Evolutionary conservation across 805 yeast species (phyloP), one percentile per base, ranked within the genome.

Genomic region (Wickerhamomyces chaumierensis): DNA sequence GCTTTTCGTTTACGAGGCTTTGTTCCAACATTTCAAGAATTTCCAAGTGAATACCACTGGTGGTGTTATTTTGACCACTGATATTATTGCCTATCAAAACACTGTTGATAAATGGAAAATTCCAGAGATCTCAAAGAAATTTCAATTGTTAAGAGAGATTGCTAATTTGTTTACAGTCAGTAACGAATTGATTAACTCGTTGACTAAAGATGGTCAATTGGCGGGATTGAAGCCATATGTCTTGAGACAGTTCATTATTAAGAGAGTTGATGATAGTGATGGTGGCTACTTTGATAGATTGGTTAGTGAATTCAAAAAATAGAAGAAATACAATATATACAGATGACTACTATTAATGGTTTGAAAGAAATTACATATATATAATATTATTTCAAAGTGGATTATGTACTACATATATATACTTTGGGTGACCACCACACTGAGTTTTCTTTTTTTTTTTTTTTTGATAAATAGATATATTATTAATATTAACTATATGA

Each of bases 141-240:
- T 83, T 60, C 75, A 75, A 37, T 68, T 85, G 12, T 61, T 88
- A 44, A 73, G 86, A 53, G 95, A 87, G 48, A 71, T 88, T 43
- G 86, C 90, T 25, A 85, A 84, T 50, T 62, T 88, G 42, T 88
- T 79, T 56, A 80, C 94, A 0, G 94, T 85, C 15, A 92, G 83
- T 52, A 81, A 90, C 2, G 82, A 82, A 41, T 68, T 84, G 48
- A 62, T 87, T 39, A 77, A 77, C 45, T 82, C 94, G 1, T 66
- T 87, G 51, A 76, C 86, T 2, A 76, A 78, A 32, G 95, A 86
- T 51, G 92, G 95, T 1, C 85, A 78, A 48, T 63, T 87, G 44
- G 76, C 79, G 2, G 68, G 67, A 40, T 66, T 85, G 54, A 78
- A 76, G 52, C 77, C 78, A 9, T 68, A 66, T 36, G 62, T 80